Conservation (phyloP, 2,329 filamentous ascomycete genomes). For the Xylariaceae sp. region DNA sequence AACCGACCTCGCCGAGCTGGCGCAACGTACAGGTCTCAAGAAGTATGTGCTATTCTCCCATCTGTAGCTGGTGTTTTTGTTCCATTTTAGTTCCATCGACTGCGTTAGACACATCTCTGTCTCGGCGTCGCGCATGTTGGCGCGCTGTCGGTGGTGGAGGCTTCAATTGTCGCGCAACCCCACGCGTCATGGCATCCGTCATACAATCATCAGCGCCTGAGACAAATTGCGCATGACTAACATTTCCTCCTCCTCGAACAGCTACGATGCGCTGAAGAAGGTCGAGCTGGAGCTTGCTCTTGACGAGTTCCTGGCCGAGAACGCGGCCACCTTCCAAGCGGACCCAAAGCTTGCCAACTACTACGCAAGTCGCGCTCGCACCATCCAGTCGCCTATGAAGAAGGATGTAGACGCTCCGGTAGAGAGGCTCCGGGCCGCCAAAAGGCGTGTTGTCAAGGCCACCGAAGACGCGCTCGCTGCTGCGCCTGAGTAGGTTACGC, state of each 20-base stretch:
- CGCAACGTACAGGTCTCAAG: slow-evolving; percentile 62
- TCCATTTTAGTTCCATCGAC: no score
- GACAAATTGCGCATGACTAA: slow-evolving; percentile 21
- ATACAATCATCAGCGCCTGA: slow-evolving; percentile 14
- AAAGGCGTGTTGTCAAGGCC: slow-evolving; percentile 35
- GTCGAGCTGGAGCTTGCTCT: slow-evolving; percentile 70
- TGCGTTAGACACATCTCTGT: no score
- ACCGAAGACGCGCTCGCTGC: slow-evolving; percentile 65
- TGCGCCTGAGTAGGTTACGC: slow-evolving; percentile 62
- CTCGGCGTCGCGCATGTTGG: no score
- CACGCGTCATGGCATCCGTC: slow-evolving; percentile 21
- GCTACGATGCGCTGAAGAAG: slow-evolving; percentile 69
- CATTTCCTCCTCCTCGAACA: slow-evolving; percentile 33
- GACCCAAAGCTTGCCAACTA: slow-evolving; percentile 66
- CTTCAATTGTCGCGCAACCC: slow-evolving; percentile 16
- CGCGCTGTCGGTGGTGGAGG: no score
- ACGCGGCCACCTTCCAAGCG: slow-evolving; percentile 58
- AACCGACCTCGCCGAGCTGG: slow-evolving; percentile 69
- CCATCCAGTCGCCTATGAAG: slow-evolving; percentile 48
- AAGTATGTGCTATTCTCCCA: slow-evolving; percentile 52
- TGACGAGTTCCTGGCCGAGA: slow-evolving; percentile 65
- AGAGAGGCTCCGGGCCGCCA: slow-evolving; percentile 24
- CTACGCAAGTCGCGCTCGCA: slow-evolving; percentile 63
- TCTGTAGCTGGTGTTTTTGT: slow-evolving; percentile 5
- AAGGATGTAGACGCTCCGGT: slow-evolving; percentile 22